Base-by-base conservation (phyloP, 2,329 filamentous ascomycete species). In the Aspergillus aculeatus region DNA sequence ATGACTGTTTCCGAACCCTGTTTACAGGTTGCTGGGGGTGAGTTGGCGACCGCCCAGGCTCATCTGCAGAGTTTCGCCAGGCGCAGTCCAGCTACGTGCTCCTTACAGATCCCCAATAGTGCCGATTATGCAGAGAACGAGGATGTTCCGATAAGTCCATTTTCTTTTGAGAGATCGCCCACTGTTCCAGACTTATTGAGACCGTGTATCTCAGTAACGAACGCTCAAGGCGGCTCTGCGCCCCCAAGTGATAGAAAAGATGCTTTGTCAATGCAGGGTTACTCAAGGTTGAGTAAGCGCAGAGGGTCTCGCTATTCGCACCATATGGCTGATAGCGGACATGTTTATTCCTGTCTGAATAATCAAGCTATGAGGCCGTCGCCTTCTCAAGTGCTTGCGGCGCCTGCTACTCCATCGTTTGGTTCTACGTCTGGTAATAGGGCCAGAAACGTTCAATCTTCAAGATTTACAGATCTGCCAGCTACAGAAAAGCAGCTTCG, bases 261-360 rank as follows among this genome's bases (percentile, higher is more conserved):
- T 49, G 29, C 26, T 47, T 50, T 32, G n/a, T 62, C 56, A 5
- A 47, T 60, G 9, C 65, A 66, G 12, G 49, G 32, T 47, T 53
- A 60, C 24, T 38, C 54, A 21, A 62, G 64, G 16, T 24, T 50
- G 19, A 52, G 53, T 38, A 51, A 61, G 31, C 60, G 63, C 29
- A 66, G 61, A 48, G 69, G 64, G 35, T 59, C 59, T 4, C 62
- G 66, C 35, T 65, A 57, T 21, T 68, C 71, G 5, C 65, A 72
- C 38, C 69, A 63, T 56, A 75, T 76, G 54, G 68, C 67, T 12
- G 75, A 77, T 57, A 77, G 74, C 55, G 75, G 75, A 21, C 77
- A 77, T 57, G 56, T 70, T 19, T 66, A 66, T 48, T 75, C 72
- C 11, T 52, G 68, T 44, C 69, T 67, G 19, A 64, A 64, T 19